A percentile compares a stretch with the other conserved stretches of the same genome.
Evolutionary conservation across 495 filamentous ascomycete species (phyloP).

Genomic region (Terfezia claveryi): DNA sequence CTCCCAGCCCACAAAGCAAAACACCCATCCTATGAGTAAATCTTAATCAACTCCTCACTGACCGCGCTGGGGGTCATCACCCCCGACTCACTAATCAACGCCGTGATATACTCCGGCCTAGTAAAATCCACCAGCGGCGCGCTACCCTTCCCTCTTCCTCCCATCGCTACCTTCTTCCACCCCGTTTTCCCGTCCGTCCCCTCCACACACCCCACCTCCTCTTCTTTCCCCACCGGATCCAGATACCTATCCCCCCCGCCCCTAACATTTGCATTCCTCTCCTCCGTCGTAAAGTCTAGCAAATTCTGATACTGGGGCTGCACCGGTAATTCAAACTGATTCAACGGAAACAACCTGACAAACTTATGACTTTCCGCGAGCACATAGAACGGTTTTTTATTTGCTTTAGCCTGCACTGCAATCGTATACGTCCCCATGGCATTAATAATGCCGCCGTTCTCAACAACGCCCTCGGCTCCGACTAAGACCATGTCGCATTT

Average conservation of each 20-base stretch:
- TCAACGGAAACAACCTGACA: conserved; percentile 55
- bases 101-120: conserved; percentile 56
- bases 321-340: conserved; percentile 56
- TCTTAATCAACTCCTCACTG: neutral
- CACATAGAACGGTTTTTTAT: conserved; percentile 67
- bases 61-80: conserved; percentile 36
- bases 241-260: conserved; percentile 20
- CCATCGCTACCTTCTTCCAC: conserved; percentile 11
- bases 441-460: conserved; percentile 78
- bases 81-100: conserved; percentile 55
- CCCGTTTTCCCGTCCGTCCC: conserved; percentile 16
- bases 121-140: conserved; percentile 60
- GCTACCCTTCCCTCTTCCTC: conserved; percentile 19
- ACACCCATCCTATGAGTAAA: neutral
- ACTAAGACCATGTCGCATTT: conserved; percentile 65
- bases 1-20: too few species aligned
- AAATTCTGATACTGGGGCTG: conserved; percentile 35
- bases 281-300: conserved; percentile 41
- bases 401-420: conserved; percentile 53
- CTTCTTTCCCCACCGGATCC: conserved; percentile 5
- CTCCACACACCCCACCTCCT: conserved; percentile 18
- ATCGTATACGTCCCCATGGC: conserved; percentile 77
- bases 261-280: conserved; percentile 4
- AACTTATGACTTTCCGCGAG: conserved; percentile 93
- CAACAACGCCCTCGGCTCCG: conserved; percentile 82